These are phyloP conservation scores for Celoporthe dispersa DNA, from an alignment of 2,329 filamentous ascomycete genomes.

Conservation along the genomic window DNA sequence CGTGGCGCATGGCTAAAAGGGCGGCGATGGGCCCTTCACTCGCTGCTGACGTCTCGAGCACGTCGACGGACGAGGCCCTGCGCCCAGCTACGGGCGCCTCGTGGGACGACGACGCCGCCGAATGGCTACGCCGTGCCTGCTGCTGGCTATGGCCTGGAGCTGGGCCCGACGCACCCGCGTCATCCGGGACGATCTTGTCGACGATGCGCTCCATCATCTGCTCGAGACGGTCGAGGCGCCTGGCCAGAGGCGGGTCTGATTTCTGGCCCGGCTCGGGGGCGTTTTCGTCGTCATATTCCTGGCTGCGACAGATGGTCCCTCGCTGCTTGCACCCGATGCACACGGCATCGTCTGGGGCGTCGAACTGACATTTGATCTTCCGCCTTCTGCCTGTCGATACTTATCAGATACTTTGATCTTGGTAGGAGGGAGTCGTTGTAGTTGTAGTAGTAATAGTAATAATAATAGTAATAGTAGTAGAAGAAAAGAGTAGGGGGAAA, in stretches of 20 bases:
- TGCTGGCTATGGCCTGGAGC: slow-evolving; percentile 18
- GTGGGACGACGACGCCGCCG: slow-evolving; percentile 9
- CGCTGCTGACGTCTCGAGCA: slow-evolving; percentile 36
- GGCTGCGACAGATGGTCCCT: slow-evolving; percentile 47
- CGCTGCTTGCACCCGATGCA: slow-evolving; percentile 51
- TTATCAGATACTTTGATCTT: slow-evolving; percentile 5
- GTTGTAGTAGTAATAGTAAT: too few relatives aligned
- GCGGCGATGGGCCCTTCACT: slow-evolving; percentile 38
- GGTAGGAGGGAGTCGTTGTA: too few relatives aligned
- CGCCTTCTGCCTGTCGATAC: slow-evolving; percentile 43
- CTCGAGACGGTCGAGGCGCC: slow-evolving; percentile 52
- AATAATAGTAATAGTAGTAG: background rate
- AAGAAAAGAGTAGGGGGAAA: too few relatives aligned
- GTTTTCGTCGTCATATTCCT: slow-evolving; percentile 47
- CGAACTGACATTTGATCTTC: slow-evolving; percentile 54
- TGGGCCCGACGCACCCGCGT: background rate
- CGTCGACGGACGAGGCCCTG: slow-evolving; percentile 34
- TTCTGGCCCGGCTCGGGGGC: slow-evolving; percentile 32
- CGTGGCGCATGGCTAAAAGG: slow-evolving; percentile 36
- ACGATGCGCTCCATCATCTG: slow-evolving; percentile 51
- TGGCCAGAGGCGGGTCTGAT: slow-evolving; percentile 46
- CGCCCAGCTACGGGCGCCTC: slow-evolving; percentile 33
- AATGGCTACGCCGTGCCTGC: slow-evolving; percentile 33
- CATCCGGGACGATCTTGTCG: slow-evolving; percentile 41
- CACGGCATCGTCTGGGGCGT: slow-evolving; percentile 42